Evolutionary conservation across 371 early-diverging fungal species (phyloP), one percentile per base, ranked within the genome.

Genomic region (Dentiscutata heterogama): DNA sequence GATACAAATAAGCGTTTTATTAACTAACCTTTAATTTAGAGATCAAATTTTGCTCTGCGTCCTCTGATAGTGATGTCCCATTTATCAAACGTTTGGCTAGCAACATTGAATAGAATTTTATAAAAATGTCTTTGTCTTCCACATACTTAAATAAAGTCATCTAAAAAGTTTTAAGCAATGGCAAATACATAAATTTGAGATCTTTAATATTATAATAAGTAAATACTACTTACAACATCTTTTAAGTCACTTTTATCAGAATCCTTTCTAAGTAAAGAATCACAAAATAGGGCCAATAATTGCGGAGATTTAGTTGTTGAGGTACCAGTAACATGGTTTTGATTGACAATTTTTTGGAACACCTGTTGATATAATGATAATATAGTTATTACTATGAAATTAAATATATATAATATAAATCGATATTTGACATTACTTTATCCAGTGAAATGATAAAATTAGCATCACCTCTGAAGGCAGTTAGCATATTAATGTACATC

Each of bases 51-150:
- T 91, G 90, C 85, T 98, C 98, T 65, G 93, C 88, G 80, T 98
- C 97, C 78, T 95, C 94, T 11, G 94, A 94, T 29, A 91, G 90
- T 11, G 96, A 96, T 5, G 91, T 90, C 42, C 90, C 91, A 83
- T 94, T 90, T 25, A 98, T 94, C 8, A 98, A 88, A 27, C 98
- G 96, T 75, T 95, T 94, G 50, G 97, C 96, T 82, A 98, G 84
- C 88, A 91, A 92, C 80, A 93, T 91, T n/a, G 94, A 92, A 86
- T 98, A 98, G 79, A 95, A 95, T 88, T 96, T 95, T 85, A 97
- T 97, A 87, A 97, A 98, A 11, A 97, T 94, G 83, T 98, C 98
- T 85, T 95, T 95, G 86, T 97, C 97, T 71, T 96, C 97, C n/a
- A 98, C 92, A 83, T 96, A 98, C 82, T 95, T 94, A 88, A 96